Base-by-base conservation (phyloP, 208 protist species). In the Naegleria lovaniensis region DNA sequence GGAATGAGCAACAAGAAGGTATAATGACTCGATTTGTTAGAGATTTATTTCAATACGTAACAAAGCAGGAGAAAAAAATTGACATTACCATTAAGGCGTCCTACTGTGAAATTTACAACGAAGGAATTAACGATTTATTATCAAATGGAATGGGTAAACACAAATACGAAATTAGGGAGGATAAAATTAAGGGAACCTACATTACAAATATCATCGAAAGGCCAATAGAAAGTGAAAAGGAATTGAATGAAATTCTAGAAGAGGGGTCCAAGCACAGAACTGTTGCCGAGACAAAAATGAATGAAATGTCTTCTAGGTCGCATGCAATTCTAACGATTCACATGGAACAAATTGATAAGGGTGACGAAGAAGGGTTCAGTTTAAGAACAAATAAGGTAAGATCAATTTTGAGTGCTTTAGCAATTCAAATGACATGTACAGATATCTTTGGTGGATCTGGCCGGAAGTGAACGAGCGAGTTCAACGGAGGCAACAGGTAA, bases 271-370 rank as follows among this genome's bases (percentile, higher is more conserved):
- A 91, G n/a, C 92, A 96, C 90, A 95, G 96, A 76, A 95, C 94
- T 76, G 96, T 95, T 4, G 94, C 94, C 7, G 93, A 94, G 76
- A 98, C 97, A 16, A 91, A 94, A 58, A 92, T 98, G 40, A 98
- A 98, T 89, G 95, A 97, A 86, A 92, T 93, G 9, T 98, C 97
- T 13, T 97, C 96, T 15, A 94, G 97, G 22, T 98, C 96, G n/a
- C 97, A 98, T 92, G 96, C 96, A 0, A 96, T 98, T 90, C 95
- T 98, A 67, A 96, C 95, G 13, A 92, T 97, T 0, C 93, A 96
- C 87, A 93, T 98, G 19, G 92, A 97, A 67, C 94, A 96, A 90
- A 91, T 91, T 75, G 90, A 94, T 88, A 92, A 41, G 29, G 36
- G 91, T 22, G 52, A 90, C 41, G 90, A 75, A 41, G 85, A 89